phyloP scores from a whole-genome alignment of 768 basidiomycete species.

The Scleroderma bovista region DNA sequence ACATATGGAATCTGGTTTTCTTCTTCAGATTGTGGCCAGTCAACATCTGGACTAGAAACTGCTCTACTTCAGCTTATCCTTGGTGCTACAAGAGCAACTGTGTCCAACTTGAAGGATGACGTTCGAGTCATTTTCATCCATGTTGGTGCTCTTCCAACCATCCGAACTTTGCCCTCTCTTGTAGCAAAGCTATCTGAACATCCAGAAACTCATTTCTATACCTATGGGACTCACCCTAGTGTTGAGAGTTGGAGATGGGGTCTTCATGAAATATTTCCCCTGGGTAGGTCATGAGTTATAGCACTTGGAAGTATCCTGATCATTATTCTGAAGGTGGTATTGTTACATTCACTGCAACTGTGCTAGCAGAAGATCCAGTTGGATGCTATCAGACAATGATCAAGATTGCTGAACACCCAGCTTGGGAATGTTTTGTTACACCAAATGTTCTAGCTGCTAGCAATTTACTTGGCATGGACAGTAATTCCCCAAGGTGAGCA shows the following conservation, averaged over 20 bases:
- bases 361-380: conserved; percentile 48
- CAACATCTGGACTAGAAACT: conserved; percentile 38
- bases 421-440: conserved; percentile 65
- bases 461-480: conserved; percentile 10
- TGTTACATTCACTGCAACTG: conserved; percentile 62
- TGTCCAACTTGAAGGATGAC: conserved; percentile 34
- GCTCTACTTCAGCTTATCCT: conserved; percentile 39
- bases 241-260: conserved; percentile 52
- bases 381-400: conserved; percentile 44
- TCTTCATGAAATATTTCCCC: conserved; percentile 61
- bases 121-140: conserved; percentile 61
- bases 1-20: conserved; percentile 47
- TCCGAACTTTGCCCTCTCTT: conserved; percentile 47
- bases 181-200: conserved; percentile 40
- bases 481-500: conserved; percentile 6
- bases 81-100: conserved; percentile 36
- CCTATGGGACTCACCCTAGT: conserved; percentile 59
- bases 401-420: conserved; percentile 51
- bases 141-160: conserved; percentile 44
- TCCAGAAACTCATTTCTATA: conserved; percentile 52
- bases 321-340: conserved; percentile 50
- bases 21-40: conserved; percentile 25
- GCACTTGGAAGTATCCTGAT: neutral
- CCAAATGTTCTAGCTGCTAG: conserved; percentile 56
- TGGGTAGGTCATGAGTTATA: conserved; percentile 40